Percentiles rank a stretch among this genome's conserved stretches.
Evolutionary conservation across 768 basidiomycete genomes (phyloP).

Genomic region (Boletus rubropictus): DNA sequence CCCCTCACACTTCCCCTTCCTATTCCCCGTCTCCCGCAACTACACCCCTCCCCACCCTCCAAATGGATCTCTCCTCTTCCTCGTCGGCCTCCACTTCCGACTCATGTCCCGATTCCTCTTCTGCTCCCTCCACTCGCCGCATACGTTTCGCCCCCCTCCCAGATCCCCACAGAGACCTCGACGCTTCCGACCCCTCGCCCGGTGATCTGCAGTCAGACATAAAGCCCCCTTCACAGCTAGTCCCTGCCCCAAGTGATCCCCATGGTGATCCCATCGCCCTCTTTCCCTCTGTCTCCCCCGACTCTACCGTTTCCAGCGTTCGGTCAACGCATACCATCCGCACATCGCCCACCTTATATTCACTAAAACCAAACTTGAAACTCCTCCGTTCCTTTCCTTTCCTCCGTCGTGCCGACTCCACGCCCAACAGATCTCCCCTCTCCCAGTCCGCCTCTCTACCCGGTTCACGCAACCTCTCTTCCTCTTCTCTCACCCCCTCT

Average conservation of each 20-base stretch:
- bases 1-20: constrained; percentile 1
- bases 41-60: constrained; percentile 11
- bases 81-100: constrained; percentile 16
- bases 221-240: constrained; percentile 2
- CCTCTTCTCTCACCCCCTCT: constrained; percentile 11
- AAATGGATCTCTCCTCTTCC: constrained; percentile 13
- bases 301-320: constrained; percentile 16
- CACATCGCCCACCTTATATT: constrained; percentile 1
- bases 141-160: constrained; percentile 88
- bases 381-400: constrained; percentile 20
- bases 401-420: constrained; percentile 14
- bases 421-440: constrained; percentile 7
- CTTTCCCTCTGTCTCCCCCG: constrained; percentile 19
- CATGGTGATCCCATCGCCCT: constrained; percentile 8
- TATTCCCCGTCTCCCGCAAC: constrained; percentile 9
- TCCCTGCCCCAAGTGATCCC: neutral
- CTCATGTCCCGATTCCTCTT: constrained; percentile 15
- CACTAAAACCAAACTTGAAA: constrained; percentile 11
- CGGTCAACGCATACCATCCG: constrained; percentile 22
- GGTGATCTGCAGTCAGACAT: constrained; percentile 28
- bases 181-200: constrained; percentile 13
- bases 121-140: constrained; percentile 17
- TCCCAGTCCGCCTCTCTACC: constrained; percentile 12
- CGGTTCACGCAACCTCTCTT: constrained; percentile 7
- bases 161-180: constrained; percentile 52